Conservation (phyloP, 306 rosid species). For the Dalbergia oliveri region DNA sequence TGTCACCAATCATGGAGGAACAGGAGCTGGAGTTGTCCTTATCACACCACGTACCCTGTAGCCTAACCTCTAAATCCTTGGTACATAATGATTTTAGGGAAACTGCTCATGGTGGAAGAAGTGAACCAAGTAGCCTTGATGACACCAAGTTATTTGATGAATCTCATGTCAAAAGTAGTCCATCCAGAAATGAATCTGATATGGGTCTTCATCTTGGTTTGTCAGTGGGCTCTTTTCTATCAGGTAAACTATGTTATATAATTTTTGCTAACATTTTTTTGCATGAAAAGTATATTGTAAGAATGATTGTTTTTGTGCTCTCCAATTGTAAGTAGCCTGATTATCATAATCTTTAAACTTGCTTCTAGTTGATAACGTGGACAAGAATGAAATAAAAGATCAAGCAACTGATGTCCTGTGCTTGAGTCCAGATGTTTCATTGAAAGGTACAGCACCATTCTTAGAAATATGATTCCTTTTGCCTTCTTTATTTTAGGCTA, state of each 20-base stretch:
- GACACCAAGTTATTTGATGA: slow-evolving; percentile 54
- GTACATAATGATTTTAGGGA: slow-evolving; percentile 51
- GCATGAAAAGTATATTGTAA: slow-evolving; percentile 34
- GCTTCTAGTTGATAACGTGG: slow-evolving; percentile 60
- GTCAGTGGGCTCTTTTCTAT: slow-evolving; percentile 67
- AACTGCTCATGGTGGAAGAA: slow-evolving; percentile 52
- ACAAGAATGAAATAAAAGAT: slow-evolving; percentile 51
- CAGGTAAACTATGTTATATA: slow-evolving; percentile 60
- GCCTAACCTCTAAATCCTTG: slow-evolving; percentile 61
- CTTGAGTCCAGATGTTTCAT: slow-evolving; percentile 48
- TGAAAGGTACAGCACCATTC: slow-evolving; percentile 57
- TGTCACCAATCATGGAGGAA: slow-evolving; percentile 53
- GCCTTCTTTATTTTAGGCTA: slow-evolving; percentile 35
- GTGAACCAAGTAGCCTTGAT: slow-evolving; percentile 53
- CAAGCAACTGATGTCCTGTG: slow-evolving; percentile 53
- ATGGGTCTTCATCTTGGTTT: slow-evolving; percentile 84
- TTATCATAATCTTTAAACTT: slow-evolving; percentile 48
- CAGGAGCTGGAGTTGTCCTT: slow-evolving; percentile 71
- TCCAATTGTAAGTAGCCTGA: slow-evolving; percentile 44
- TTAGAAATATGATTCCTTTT: slow-evolving; percentile 35
- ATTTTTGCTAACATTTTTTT: slow-evolving; percentile 22
- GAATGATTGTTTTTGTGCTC: slow-evolving; percentile 1
- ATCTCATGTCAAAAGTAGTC: slow-evolving; percentile 51
- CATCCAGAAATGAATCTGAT: slow-evolving; percentile 59
- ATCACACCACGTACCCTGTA: slow-evolving; percentile 55